Conservation (phyloP, 2,329 filamentous ascomycete genomes). For the Phoma sp. region DNA sequence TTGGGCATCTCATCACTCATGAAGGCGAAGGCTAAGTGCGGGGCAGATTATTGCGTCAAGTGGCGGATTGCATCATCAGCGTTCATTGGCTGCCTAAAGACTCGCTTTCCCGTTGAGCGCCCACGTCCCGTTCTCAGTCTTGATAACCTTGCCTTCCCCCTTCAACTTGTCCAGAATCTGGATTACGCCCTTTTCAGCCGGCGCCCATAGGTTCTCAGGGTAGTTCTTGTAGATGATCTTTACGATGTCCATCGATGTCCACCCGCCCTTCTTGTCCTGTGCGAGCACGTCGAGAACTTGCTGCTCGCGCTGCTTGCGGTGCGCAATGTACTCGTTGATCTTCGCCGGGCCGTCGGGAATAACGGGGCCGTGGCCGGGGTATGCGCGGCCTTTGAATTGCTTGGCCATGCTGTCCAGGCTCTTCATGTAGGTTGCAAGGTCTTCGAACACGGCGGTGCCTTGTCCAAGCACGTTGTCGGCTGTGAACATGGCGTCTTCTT, state of each 20-base stretch:
- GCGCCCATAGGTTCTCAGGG: slow-evolving; percentile 74
- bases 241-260: slow-evolving; percentile 83
- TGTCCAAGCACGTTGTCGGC: slow-evolving; percentile 90
- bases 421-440: slow-evolving; percentile 71
- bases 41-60: not conserved
- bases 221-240: slow-evolving; percentile 84
- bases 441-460: slow-evolving; percentile 85
- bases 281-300: slow-evolving; percentile 47
- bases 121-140: slow-evolving; percentile 47
- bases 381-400: slow-evolving; percentile 73
- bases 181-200: slow-evolving; percentile 77
- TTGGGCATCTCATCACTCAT: too few species aligned
- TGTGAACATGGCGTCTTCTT: slow-evolving; percentile 85
- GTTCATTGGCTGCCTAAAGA: slow-evolving; percentile 34
- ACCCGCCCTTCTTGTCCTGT: slow-evolving; percentile 51
- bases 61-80: too few species aligned
- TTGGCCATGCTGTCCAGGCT: slow-evolving; percentile 74
- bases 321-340: slow-evolving; percentile 82
- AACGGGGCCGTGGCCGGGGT: slow-evolving; percentile 86
- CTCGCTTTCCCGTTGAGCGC: slow-evolving; percentile 41
- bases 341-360: slow-evolving; percentile 75
- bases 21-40: not conserved
- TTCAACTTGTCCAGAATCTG: slow-evolving; percentile 83
- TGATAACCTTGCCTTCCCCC: slow-evolving; percentile 71
- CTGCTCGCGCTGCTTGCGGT: slow-evolving; percentile 77